Conservation (phyloP, 306 rosid genomes). For the Cyamopsis tetragonoloba region DNA sequence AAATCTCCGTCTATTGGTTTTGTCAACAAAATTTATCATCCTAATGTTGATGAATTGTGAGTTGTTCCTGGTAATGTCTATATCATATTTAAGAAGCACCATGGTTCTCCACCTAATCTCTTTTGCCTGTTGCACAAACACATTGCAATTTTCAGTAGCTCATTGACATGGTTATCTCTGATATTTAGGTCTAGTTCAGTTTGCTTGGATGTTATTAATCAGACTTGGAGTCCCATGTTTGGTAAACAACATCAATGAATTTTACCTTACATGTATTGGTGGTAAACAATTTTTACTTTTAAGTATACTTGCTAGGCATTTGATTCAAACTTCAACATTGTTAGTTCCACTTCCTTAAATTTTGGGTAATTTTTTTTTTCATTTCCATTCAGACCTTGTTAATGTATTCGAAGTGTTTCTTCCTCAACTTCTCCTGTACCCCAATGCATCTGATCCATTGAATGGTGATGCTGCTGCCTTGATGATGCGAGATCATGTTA, state of each 20-base stretch:
- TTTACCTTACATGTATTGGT: neutral
- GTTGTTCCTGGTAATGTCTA: constrained; percentile 24
- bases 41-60: constrained; percentile 95
- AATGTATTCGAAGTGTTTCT: constrained; percentile 85
- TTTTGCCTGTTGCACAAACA: constrained; percentile 2
- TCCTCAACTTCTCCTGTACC: constrained; percentile 92
- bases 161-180: constrained; percentile 29
- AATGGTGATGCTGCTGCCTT: constrained; percentile 88
- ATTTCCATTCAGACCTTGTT: constrained; percentile 62
- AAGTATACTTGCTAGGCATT: neutral
- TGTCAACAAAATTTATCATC: constrained; percentile 82
- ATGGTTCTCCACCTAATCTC: neutral
- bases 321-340: neutral
- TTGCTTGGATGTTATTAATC: constrained; percentile 91
- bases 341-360: constrained; percentile 10
- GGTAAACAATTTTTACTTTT: neutral
- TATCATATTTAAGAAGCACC: constrained; percentile 3
- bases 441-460: constrained; percentile 85
- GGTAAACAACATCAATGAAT: constrained; percentile 45
- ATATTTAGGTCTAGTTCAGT: constrained; percentile 79
- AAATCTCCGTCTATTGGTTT: constrained; percentile 91
- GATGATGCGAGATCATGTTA: constrained; percentile 68
- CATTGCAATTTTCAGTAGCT: constrained; percentile 12
- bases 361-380: constrained; percentile 14
- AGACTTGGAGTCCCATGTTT: constrained; percentile 96